Base-by-base conservation (phyloP, 768 basidiomycete genomes). In the Lentinus tigrinus region DNA sequence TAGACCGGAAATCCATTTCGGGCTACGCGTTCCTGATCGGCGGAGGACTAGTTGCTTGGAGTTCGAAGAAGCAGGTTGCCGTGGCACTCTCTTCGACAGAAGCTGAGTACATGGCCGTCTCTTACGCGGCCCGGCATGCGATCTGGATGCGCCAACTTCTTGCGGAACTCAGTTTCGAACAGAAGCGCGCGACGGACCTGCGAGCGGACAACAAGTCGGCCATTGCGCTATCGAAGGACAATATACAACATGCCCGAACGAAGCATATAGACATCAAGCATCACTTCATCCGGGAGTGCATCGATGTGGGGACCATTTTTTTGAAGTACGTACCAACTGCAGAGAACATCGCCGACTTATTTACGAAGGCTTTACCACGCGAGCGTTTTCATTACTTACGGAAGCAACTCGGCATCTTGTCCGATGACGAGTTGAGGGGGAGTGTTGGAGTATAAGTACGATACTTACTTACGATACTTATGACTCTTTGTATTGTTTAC, bases 261-360 rank as follows among this genome's bases (percentile, higher is more conserved):
- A 73, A 72, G 57, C 70, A 72, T 58, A 69, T 72, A 56, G 68
- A 67, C 47, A 63, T 72, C 27, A 61, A 61, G 2, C 60, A 70
- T 54, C 61, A 78, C 54, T 75, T 72, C 63, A 72, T 79, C 48
- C 69, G 70, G 10, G 58, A 76, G 14, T 55, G 57, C 27, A 62
- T 71, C 24, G 56, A 73, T 24, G 47, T 58, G 0, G 60, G 67
- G 4, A 57, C 60, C 2, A 58, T 78, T 26, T 27, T 44, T 1
- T 51, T 74, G 5, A 9, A 34, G 5, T 74, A 74, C 64, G 61
- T 73, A 24, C 69, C 73, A 2, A 74, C 75, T 0, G 37, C 48
- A 0, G 64, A 75, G 27, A 77, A 74, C 58, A 47, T 67, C 13
- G 74, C 78, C 0, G 77, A 80, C 62, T 65, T 75, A 9, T 71